Evolutionary conservation across 176 grass and related monocot genomes (phyloP), one percentile per base, ranked within the genome.

Genomic region (Paspalum vaginatum): DNA sequence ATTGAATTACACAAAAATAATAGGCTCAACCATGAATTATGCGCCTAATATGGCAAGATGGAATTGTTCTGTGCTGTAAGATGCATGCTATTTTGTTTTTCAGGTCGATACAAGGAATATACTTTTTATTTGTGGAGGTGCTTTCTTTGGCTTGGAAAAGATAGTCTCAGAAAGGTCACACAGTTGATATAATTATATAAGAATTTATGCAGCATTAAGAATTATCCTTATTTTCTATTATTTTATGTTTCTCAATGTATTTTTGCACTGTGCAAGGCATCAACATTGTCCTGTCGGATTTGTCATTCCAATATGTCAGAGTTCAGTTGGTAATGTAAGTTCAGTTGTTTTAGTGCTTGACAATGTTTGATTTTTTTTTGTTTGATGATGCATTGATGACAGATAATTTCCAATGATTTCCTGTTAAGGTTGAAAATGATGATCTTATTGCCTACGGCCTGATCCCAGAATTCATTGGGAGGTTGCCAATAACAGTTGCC

Each of bases 51-150:
- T 74, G 53, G 24, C 32, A 61, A 77, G 60, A 74, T 68, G 43
- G 24, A 74, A 53, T 27, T 54, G 58, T 24, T 74, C 2, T 75
- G 24, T 76, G n/a, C 18, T 58, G 18, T 53, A 10, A 64, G 32
- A 43, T 80, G 11, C 40, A 12, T 75, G 37, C 72, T 32, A 32
- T 80, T 78, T 81, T 89, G 0, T 82, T 64, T 89, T 82, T 81
- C 84, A 94, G 92, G 85, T 94, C 42, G 73, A 91, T 87, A 91
- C 89, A 16, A 87, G 84, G 75, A 86, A 89, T 50, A 91, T 94
- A 71, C 92, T 94, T 66, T 94, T 94, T 47, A 91, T 94, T 71
- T 94, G 92, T 85, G 92, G 92, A 64, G 92, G 92, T 79, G 74
- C 92, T 50, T 94, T 94, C 79, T 71, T 79, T 69, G 88, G 83